Base-by-base conservation (phyloP, 768 basidiomycete species). In the Suillus tomentosus region DNA sequence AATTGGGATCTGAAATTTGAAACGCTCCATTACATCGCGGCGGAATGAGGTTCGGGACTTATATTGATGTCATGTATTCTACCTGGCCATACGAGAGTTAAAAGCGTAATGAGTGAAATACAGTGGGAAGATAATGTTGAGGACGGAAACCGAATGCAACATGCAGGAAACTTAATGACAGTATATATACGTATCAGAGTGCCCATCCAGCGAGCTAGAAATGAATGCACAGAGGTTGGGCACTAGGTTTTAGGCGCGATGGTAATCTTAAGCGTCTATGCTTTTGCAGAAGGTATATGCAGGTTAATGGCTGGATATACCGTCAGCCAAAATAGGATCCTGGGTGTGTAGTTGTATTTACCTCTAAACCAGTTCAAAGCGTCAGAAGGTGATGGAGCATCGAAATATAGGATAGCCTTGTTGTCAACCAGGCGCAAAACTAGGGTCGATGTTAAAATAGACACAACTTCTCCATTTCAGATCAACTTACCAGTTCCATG, bases 311-410 rank as follows among this genome's bases (percentile, higher is more conserved):
- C 93, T 95, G 7, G 63, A 43, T 62, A 17, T 37, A 31, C 37
- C 13, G 48, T 74, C 36, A 34, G 54, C n/a, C n/a, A 34, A 19
- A 17, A 27, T 10, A 13, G 39, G 62, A 27, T 45, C 22, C 24
- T 34, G 45, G 2, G 3, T 54, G 34, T 36, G 39, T 27, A 7
- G 5, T 13, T 11, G 10, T 62, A 72, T 79, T 65, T 74, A 92
- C 93, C 93, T 86, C 93, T 85, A 81, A 89, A 95, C 93, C 93
- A 95, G 68, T 88, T 94, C 72, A 95, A 74, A 45, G 93, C 93
- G 68, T 92, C 91, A 62, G 92, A 92, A 24, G 92, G 86, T 9
- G 91, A 87, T 24, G 91, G 89, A 45, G 89, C 89, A 71, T 94
- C 91, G 72, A 95, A 94, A 74, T 95, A 95, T 51, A 95, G 79